Percentiles rank a stretch among this genome's conserved stretches.
These are phyloP conservation scores for Pseudogymnoascus sp. DNA, from an alignment of 2,329 filamentous ascomycete genomes.

Conservation along the genomic window DNA sequence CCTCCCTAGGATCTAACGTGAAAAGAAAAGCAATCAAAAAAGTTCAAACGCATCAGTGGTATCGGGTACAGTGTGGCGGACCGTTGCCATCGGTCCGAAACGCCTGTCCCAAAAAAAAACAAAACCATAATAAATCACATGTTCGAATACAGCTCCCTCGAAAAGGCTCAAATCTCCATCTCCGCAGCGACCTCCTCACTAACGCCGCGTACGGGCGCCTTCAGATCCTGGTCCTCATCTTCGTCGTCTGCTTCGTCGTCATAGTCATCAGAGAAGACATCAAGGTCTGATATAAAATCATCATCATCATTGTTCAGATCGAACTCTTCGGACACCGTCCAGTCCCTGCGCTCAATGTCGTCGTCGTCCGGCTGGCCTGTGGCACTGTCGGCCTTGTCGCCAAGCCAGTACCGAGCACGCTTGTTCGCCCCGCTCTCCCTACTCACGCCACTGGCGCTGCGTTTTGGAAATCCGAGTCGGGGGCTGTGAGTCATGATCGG, in stretches of 20 bases:
- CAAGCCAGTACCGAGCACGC: constrained; percentile 83
- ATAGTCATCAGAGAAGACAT: constrained; percentile 36
- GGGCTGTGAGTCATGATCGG: constrained; percentile 65
- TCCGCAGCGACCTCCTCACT: constrained; percentile 57
- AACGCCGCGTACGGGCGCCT: constrained; percentile 40
- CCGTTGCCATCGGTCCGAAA: constrained; percentile 11
- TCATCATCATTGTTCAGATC: constrained; percentile 41
- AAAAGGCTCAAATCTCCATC: constrained; percentile 47
- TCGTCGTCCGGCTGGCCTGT: constrained; percentile 40
- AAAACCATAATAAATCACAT: constrained; percentile 8
- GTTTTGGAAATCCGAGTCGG: constrained; percentile 30
- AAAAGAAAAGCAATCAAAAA: not conserved
- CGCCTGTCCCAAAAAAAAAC: constrained; percentile 8
- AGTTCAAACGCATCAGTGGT: constrained; percentile 4
- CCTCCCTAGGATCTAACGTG: constrained; percentile 6
- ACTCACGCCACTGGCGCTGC: constrained; percentile 21
- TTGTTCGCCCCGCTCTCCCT: constrained; percentile 59
- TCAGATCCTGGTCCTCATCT: constrained; percentile 23
- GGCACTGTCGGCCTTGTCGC: constrained; percentile 48
- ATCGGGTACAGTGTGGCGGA: constrained; percentile 8
- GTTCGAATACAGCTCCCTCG: not conserved
- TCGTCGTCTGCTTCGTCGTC: constrained; percentile 16
- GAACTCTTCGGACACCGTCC: constrained; percentile 40
- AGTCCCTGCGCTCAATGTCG: constrained; percentile 22
- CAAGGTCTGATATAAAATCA: constrained; percentile 43